These are phyloP conservation scores for Clonostachys sp. DNA, from an alignment of 2,329 filamentous ascomycete species.

Conservation along the genomic window DNA sequence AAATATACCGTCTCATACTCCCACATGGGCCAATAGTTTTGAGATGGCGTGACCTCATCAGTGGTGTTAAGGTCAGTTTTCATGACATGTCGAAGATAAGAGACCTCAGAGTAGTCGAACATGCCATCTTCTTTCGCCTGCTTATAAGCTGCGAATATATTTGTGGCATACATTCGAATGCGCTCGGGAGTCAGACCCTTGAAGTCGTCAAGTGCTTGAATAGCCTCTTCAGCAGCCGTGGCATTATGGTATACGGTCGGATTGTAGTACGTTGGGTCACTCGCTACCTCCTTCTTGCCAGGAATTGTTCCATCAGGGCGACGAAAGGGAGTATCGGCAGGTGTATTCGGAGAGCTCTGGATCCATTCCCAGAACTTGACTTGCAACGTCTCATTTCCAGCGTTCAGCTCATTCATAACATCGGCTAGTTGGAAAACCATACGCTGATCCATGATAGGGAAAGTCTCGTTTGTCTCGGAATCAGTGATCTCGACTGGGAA, in stretches of 20 bases:
- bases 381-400: conserved; percentile 26
- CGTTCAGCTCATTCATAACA: conserved; percentile 55
- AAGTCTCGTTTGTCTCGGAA: conserved; percentile 44
- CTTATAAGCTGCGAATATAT: conserved; percentile 34
- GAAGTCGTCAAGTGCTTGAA: conserved; percentile 15
- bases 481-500: conserved; percentile 33
- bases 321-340: conserved; percentile 12
- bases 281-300: conserved; percentile 12
- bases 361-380: conserved; percentile 29
- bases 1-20: conserved; percentile 14
- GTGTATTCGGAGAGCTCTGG: conserved; percentile 25
- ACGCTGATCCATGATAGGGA: conserved; percentile 57
- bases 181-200: conserved; percentile 12
- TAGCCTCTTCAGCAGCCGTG: conserved; percentile 13
- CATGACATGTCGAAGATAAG: conserved; percentile 27
- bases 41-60: conserved; percentile 36
- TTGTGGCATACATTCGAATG: conserved; percentile 14
- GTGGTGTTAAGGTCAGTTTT: conserved; percentile 40
- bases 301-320: conserved; percentile 19
- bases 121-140: conserved; percentile 57
- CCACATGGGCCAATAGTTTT: conserved; percentile 9
- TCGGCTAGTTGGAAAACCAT: conserved; percentile 61
- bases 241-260: conserved; percentile 12
- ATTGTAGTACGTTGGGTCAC: conserved; percentile 9
- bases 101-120: conserved; percentile 40